phyloP scores from a whole-genome alignment of 305 asterid genomes.

The Fraxinus platypoda region DNA sequence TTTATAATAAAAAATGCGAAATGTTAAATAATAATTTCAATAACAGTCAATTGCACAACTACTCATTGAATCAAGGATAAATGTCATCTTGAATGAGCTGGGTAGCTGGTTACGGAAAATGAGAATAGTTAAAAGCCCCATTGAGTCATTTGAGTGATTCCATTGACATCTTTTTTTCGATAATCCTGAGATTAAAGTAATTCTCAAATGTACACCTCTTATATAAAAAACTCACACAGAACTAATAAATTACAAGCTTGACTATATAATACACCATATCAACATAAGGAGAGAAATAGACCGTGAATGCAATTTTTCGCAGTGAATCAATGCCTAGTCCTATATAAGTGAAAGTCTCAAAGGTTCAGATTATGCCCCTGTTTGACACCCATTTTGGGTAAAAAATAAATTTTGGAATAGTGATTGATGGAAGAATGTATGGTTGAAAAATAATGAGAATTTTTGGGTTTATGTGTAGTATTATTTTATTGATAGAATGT shows the following conservation, averaged over 20 bases:
- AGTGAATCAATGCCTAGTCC: neutral
- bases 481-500: no score
- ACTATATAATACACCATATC: neutral
- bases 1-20: neutral
- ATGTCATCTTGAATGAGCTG: slow-evolving; percentile 8
- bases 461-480: no score
- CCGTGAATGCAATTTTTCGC: neutral
- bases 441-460: no score
- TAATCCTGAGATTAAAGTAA: neutral
- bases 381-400: no score
- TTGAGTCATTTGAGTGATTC: neutral
- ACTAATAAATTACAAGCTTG: neutral
- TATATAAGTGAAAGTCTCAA: neutral
- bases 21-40: neutral
- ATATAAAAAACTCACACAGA: neutral
- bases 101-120: slow-evolving; percentile 7
- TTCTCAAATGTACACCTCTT: neutral
- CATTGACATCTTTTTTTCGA: neutral
- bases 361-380: neutral
- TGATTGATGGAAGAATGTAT: no score
- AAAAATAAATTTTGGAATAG: no score
- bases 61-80: neutral
- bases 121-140: slow-evolving; percentile 1
- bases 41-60: neutral
- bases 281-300: neutral